Conservation (phyloP, 768 basidiomycete species). For the Pleurotus cornucopiae region DNA sequence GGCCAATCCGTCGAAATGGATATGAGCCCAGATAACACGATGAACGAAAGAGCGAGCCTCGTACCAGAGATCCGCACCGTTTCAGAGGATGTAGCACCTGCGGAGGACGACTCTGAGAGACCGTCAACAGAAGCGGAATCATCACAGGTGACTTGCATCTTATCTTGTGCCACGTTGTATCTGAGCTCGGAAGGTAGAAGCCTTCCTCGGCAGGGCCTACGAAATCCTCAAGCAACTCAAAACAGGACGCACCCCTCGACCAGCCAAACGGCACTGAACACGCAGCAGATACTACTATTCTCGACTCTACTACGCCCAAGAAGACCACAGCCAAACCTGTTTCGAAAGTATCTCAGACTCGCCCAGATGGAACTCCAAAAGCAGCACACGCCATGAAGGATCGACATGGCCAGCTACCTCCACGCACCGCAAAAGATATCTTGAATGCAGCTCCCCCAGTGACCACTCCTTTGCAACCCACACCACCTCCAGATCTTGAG, state of each 20-base stretch:
- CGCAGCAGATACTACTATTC: no score
- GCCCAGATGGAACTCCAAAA: background rate
- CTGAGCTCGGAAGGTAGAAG: no score
- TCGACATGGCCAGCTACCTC: background rate
- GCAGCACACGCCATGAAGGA: background rate
- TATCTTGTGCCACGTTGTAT: background rate
- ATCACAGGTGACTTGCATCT: background rate
- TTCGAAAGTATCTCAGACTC: background rate
- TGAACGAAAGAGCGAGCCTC: background rate
- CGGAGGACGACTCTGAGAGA: no score
- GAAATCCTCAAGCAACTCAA: no score
- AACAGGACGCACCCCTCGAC: no score
- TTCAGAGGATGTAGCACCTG: background rate
- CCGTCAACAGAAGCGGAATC: background rate
- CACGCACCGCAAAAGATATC: background rate
- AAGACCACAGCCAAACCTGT: background rate
- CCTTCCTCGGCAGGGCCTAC: no score
- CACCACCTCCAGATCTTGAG: constrained; percentile 13
- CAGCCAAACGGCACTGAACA: no score
- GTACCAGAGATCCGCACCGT: background rate
- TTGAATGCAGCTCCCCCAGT: background rate
- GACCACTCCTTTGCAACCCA: constrained; percentile 9
- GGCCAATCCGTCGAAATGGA: constrained; percentile 30
- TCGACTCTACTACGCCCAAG: no score
- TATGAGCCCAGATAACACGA: constrained; percentile 2